A percentile compares a stretch with the other conserved stretches of the same genome.
These are phyloP conservation scores for Cystoisospora suis DNA, from an alignment of 169 alveolate species.

Conservation along the genomic window DNA sequence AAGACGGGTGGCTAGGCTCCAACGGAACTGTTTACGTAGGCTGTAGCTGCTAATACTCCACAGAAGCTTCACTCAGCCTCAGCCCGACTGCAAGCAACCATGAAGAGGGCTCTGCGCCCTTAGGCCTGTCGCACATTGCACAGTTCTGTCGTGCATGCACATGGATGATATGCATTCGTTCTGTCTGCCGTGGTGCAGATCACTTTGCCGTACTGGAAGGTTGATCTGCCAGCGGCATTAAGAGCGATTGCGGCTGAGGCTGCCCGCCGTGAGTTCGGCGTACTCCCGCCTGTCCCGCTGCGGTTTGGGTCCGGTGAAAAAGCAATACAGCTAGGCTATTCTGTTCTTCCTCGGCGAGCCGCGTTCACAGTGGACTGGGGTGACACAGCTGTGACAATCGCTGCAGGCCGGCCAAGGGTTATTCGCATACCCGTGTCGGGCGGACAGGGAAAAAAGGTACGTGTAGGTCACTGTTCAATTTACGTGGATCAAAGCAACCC, in stretches of 20 bases:
- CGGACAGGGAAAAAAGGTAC: too few species aligned
- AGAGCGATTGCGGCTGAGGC: neutral
- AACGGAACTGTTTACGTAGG: too few species aligned
- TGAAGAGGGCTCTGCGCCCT: too few species aligned
- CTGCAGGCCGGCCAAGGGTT: neutral
- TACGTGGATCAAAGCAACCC: too few species aligned
- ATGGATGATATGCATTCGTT: neutral
- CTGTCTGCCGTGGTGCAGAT: neutral
- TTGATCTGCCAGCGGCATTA: neutral
- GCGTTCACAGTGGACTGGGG: neutral
- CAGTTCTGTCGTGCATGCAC: too few species aligned
- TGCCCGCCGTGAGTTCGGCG: neutral
- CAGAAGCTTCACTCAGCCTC: too few species aligned
- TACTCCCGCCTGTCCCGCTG: neutral
- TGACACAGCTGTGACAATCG: neutral
- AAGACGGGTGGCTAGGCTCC: too few species aligned
- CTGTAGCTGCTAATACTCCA: too few species aligned
- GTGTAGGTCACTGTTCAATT: too few species aligned
- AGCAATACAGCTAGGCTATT: neutral
- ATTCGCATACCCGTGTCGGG: neutral
- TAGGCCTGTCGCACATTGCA: too few species aligned
- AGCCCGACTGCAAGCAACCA: too few species aligned
- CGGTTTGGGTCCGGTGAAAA: neutral
- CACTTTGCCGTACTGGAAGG: slow-evolving; percentile 16
- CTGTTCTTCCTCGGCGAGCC: neutral